Base-by-base conservation (phyloP, 2,329 filamentous ascomycete species). In the Fusarium sp. region DNA sequence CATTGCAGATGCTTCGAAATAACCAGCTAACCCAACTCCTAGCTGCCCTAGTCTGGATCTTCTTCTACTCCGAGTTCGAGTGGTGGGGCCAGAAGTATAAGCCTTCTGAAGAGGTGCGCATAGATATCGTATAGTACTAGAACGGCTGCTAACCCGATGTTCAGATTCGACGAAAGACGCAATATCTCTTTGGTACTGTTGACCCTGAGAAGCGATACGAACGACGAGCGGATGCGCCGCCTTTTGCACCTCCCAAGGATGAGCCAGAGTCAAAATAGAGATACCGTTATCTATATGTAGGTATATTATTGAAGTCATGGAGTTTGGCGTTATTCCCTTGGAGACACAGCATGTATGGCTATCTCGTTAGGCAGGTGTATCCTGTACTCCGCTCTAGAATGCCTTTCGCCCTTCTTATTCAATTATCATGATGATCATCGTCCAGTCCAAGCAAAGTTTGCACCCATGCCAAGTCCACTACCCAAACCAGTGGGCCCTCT, bases 371-470 rank as follows among this genome's bases (percentile, higher is more conserved):
- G 64, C 59, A 70, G 55, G 46, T 54, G 44, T 58, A 65, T 54
- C 47, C 40, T 68, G 68, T 66, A 44, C 56, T 64, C 65, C 63
- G 48, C 72, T 67, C 65, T 50, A 43, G 19, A 44, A 57, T 53
- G 33, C 17, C 33, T 44, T 57, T 57, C 19, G 48, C 52, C 22
- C 53, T 46, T 52, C 52, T 52, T 23, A 30, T 37, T 62, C 39
- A 56, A 22, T 45, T 44, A 33, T 59, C 56, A 54, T 57, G 49
- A 51, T 56, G 37, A 59, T 77, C 71, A 81, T 63, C 80, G 73
- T 22, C 78, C 77, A 33, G 79, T 70, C 86, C 87, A 88, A 27
- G 87, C 86, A 77, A 88, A 87, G 64, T 85, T 87, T 20, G 83
- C 82, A 10, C 86, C 85, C 81, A 88, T 87, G 14, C 85, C 81